A percentile compares a stretch with the other conserved stretches of the same genome.
Evolutionary conservation across 495 filamentous ascomycete genomes (phyloP).

Genomic region (Bacidia gigantensis): DNA sequence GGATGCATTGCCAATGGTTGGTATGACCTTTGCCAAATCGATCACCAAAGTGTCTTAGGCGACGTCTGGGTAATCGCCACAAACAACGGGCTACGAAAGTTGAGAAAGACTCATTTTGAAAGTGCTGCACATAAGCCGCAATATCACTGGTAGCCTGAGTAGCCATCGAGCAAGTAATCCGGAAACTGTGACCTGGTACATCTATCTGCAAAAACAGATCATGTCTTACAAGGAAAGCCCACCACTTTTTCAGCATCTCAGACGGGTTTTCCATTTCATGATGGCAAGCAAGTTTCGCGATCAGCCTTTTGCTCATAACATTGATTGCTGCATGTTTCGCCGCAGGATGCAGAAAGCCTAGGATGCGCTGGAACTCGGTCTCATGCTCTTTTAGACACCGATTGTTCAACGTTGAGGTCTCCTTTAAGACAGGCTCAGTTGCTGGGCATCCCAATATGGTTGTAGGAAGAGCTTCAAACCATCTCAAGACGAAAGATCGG

Average conservation of each 20-base stretch:
- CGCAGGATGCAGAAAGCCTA: background rate
- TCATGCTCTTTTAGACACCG: too few species aligned
- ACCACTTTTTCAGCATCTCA: background rate
- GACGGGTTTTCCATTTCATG: too few species aligned
- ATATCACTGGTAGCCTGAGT: background rate
- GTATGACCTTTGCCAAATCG: background rate
- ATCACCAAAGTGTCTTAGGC: background rate
- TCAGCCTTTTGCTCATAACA: background rate
- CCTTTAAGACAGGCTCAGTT: too few species aligned
- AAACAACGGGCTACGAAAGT: conserved; percentile 8
- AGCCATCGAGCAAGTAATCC: conserved; percentile 3
- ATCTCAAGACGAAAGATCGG: background rate
- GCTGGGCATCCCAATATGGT: background rate
- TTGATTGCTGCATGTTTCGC: background rate
- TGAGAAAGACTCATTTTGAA: background rate
- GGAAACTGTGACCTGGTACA: background rate
- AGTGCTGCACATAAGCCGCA: conserved; percentile 5
- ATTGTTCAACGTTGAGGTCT: too few species aligned
- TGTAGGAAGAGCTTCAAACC: background rate
- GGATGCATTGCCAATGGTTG: background rate
- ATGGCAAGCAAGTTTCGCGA: background rate
- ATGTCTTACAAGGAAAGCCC: background rate
- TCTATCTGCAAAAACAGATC: background rate
- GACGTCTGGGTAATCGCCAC: background rate
- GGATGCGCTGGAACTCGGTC: background rate